phyloP scores from a whole-genome alignment of 192 early-diverging fungal genomes.

The Funneliformis mosseae region DNA sequence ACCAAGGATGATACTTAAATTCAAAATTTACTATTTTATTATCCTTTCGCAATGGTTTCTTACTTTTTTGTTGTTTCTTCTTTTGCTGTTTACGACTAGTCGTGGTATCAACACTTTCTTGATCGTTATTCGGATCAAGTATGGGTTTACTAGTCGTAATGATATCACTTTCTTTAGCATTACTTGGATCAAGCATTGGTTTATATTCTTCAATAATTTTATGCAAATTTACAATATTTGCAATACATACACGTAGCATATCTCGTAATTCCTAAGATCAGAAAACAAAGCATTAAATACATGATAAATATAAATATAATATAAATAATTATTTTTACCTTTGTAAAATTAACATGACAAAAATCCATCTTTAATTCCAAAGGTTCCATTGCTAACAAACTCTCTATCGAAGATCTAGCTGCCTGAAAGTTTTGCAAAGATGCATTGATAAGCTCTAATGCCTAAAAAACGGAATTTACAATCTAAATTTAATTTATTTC shows the following conservation, averaged over 20 bases:
- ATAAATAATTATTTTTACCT: background rate
- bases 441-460: constrained; percentile 16
- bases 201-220: constrained; percentile 25
- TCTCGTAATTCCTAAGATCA: constrained; percentile 17
- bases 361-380: constrained; percentile 17
- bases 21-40: constrained; percentile 23
- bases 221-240: constrained; percentile 23
- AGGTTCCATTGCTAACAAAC: background rate
- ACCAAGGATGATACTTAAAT: constrained; percentile 37
- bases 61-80: constrained; percentile 9
- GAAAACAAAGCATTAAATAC: background rate
- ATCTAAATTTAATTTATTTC: background rate
- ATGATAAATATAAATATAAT: background rate
- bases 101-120: background rate
- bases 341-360: constrained; percentile 14
- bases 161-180: background rate
- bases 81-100: constrained; percentile 17
- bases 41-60: background rate
- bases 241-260: constrained; percentile 33
- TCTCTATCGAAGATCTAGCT: constrained; percentile 7
- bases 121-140: background rate
- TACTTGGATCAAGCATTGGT: background rate
- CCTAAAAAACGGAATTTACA: background rate
- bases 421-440: constrained; percentile 30
- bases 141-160: background rate